These are phyloP conservation scores for Penicillium expansum DNA, from an alignment of 2,329 filamentous ascomycete genomes.

Conservation along the genomic window DNA sequence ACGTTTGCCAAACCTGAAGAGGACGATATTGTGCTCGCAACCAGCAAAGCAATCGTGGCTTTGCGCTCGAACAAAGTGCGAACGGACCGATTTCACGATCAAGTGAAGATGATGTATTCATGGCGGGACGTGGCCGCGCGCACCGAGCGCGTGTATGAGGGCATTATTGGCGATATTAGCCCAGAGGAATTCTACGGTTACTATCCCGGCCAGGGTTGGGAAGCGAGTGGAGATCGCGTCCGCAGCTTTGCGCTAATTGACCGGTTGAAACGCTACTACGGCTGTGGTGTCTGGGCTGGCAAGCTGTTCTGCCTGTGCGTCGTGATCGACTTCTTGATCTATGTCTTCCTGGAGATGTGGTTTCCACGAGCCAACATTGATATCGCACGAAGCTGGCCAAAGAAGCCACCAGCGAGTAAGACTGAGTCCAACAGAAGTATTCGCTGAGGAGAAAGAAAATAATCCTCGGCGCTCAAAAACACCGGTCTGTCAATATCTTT, in stretches of 20 bases:
- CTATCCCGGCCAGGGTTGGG: slow-evolving; percentile 66
- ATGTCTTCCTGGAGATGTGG: slow-evolving; percentile 81
- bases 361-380: slow-evolving; percentile 85
- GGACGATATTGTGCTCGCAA: slow-evolving; percentile 87
- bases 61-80: slow-evolving; percentile 82
- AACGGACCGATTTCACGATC: slow-evolving; percentile 91
- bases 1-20: slow-evolving; percentile 96
- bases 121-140: slow-evolving; percentile 94
- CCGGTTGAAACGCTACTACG: slow-evolving; percentile 91
- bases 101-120: slow-evolving; percentile 97
- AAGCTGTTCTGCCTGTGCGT: slow-evolving; percentile 96
- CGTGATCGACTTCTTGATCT: slow-evolving; percentile 89
- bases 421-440: not conserved
- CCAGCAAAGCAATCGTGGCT: slow-evolving; percentile 81
- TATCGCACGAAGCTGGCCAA: slow-evolving; percentile 86
- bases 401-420: slow-evolving; percentile 53
- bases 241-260: slow-evolving; percentile 93
- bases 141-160: slow-evolving; percentile 92
- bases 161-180: slow-evolving; percentile 80
- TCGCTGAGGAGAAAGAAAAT: not conserved
- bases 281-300: slow-evolving; percentile 96
- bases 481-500: slow-evolving; percentile 8
- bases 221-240: slow-evolving; percentile 67
- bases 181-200: slow-evolving; percentile 88
- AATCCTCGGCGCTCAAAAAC: not conserved